These are phyloP conservation scores for Telopea speciosissima DNA, from an alignment of 177 flowering plant genomes.

Conservation along the genomic window DNA sequence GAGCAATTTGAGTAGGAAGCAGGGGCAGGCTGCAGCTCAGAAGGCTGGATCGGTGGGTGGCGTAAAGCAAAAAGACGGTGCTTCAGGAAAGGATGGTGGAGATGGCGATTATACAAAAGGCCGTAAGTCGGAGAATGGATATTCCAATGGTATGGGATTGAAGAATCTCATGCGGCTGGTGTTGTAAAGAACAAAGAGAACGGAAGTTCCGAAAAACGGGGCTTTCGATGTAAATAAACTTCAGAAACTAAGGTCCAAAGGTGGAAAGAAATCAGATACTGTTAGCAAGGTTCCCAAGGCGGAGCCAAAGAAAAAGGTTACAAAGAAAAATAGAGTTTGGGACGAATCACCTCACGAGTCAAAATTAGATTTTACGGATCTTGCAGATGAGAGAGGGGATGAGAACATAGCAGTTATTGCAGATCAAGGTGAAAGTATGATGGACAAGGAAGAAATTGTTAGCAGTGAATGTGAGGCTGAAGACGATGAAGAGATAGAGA, in stretches of 20 bases:
- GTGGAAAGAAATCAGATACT: slow-evolving; percentile 60
- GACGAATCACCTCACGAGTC: slow-evolving; percentile 58
- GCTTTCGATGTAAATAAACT: slow-evolving; percentile 93
- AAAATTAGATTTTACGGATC: slow-evolving; percentile 84
- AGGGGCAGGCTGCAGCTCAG: slow-evolving; percentile 31
- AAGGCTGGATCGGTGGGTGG: slow-evolving; percentile 42
- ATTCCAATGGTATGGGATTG: slow-evolving; percentile 37
- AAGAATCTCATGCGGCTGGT: slow-evolving; percentile 20
- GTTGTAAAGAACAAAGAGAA: slow-evolving; percentile 51
- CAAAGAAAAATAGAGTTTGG: slow-evolving; percentile 92
- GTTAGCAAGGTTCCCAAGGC: slow-evolving; percentile 51
- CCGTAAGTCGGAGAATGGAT: slow-evolving; percentile 48
- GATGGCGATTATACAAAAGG: slow-evolving; percentile 38
- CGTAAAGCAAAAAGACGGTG: slow-evolving; percentile 36
- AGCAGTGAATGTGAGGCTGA: slow-evolving; percentile 85
- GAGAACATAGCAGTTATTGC: slow-evolving; percentile 40
- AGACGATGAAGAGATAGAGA: slow-evolving; percentile 49
- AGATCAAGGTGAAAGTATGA: slow-evolving; percentile 83
- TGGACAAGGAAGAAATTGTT: slow-evolving; percentile 82
- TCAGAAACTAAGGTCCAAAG: slow-evolving; percentile 55
- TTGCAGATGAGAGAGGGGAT: slow-evolving; percentile 54
- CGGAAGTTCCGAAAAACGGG: slow-evolving; percentile 37
- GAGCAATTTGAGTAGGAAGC: slow-evolving; percentile 39
- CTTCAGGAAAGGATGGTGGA: slow-evolving; percentile 41
- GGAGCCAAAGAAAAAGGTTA: slow-evolving; percentile 63